phyloP scores from a whole-genome alignment of 306 rosid species.

The Castanea crenata region DNA sequence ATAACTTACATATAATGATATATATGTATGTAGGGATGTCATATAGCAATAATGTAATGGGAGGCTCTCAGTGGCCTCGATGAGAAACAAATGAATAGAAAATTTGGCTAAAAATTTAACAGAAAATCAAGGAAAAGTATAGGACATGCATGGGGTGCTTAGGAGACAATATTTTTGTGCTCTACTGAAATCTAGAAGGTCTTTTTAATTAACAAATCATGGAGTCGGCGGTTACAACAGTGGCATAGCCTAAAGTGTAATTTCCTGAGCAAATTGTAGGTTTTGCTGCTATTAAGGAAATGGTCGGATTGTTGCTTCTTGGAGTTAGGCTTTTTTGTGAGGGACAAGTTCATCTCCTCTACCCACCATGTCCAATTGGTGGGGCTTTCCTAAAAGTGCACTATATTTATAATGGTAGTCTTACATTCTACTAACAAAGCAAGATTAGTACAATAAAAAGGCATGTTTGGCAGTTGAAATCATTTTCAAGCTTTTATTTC shows the following conservation, averaged over 20 bases:
- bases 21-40: neutral
- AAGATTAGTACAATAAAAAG: too few relatives aligned
- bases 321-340: constrained; percentile 29
- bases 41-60: neutral
- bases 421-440: too few relatives aligned
- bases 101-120: neutral
- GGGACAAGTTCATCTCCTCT: constrained; percentile 22
- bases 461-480: too few relatives aligned
- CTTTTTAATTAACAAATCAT: constrained; percentile 42
- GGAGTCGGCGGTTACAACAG: constrained; percentile 57
- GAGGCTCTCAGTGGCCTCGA: neutral
- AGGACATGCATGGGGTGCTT: constrained; percentile 14
- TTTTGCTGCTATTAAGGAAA: constrained; percentile 66
- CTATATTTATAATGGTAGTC: neutral
- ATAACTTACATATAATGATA: neutral
- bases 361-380: neutral
- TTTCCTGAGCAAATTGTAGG: constrained; percentile 18
- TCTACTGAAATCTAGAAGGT: constrained; percentile 57
- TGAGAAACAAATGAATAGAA: neutral
- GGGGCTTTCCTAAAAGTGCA: neutral
- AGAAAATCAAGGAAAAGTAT: constrained; percentile 17
- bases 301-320: constrained; percentile 72
- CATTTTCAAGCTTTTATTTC: neutral
- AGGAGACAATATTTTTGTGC: constrained; percentile 42
- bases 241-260: constrained; percentile 27